A percentile compares a stretch with the other conserved stretches of the same genome.
These are phyloP conservation scores for Boletus sensibilis DNA, from an alignment of 768 basidiomycete genomes.

Conservation along the genomic window DNA sequence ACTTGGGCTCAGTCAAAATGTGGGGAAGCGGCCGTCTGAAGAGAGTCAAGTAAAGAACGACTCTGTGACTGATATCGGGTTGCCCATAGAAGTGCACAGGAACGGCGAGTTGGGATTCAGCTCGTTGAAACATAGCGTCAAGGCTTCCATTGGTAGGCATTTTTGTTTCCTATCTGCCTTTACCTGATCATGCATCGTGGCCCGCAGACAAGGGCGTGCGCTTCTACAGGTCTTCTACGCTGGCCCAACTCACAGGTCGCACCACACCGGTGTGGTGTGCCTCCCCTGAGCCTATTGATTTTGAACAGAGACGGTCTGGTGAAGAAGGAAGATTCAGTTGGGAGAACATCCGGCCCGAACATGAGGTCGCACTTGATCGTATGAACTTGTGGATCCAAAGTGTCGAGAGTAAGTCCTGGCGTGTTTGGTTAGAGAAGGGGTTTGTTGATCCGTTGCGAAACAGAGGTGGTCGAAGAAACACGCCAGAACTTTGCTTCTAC, in stretches of 20 bases:
- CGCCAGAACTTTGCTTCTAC: conserved; percentile 68
- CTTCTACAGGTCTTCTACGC: conserved; percentile 62
- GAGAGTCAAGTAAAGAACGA: conserved; percentile 7
- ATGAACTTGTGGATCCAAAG: conserved; percentile 82
- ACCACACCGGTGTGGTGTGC: conserved; percentile 30
- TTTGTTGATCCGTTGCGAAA: conserved; percentile 4
- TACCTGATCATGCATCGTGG: background rate
- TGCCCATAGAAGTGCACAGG: conserved; percentile 27
- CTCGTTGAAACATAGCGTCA: conserved; percentile 67
- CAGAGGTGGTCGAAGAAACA: conserved; percentile 82
- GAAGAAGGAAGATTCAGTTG: conserved; percentile 36
- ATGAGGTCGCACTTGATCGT: conserved; percentile 47
- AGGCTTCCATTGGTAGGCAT: conserved; percentile 66
- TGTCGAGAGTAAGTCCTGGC: conserved; percentile 66
- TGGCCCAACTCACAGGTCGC: conserved; percentile 40
- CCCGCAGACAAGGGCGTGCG: conserved; percentile 64
- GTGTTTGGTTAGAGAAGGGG: background rate
- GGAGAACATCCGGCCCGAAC: conserved; percentile 34
- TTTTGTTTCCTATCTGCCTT: background rate
- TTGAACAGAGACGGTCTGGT: conserved; percentile 32
- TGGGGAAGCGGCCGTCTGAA: conserved; percentile 9
- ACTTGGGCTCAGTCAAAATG: conserved; percentile 12
- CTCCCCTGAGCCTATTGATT: conserved; percentile 33
- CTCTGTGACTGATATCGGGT: conserved; percentile 20
- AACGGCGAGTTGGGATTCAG: conserved; percentile 40